These are phyloP conservation scores for Gastroboletus turbinatus DNA, from an alignment of 1,284 basidiomycete genomes.

Conservation along the genomic window DNA sequence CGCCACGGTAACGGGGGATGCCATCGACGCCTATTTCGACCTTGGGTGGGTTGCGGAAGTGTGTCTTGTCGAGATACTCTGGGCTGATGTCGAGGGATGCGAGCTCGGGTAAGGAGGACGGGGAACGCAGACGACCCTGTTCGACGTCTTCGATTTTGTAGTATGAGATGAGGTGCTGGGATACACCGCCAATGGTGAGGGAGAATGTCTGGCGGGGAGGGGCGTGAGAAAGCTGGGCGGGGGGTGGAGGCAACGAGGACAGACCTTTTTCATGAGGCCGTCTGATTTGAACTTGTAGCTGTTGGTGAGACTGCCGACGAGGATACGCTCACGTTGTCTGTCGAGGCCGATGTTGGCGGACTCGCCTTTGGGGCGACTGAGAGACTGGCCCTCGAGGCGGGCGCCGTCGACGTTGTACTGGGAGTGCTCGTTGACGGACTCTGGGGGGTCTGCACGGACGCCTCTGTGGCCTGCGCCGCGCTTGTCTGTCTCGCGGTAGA, in stretches of 20 bases:
- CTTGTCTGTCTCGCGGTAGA: slow-evolving; percentile 92
- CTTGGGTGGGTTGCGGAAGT: slow-evolving; percentile 88
- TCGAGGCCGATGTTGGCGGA: slow-evolving; percentile 49
- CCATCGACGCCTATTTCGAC: slow-evolving; percentile 85
- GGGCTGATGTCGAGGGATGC: slow-evolving; percentile 83
- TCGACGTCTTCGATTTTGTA: slow-evolving; percentile 93
- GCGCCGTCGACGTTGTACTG: slow-evolving; percentile 34
- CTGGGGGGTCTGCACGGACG: slow-evolving; percentile 41
- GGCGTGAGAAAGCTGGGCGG: slow-evolving; percentile 22
- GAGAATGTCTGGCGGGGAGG: slow-evolving; percentile 79
- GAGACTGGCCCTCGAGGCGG: slow-evolving; percentile 44
- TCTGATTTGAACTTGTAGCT: slow-evolving; percentile 88
- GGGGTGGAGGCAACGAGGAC: slow-evolving; percentile 23
- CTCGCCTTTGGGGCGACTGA: slow-evolving; percentile 66
- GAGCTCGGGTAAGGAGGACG: slow-evolving; percentile 88
- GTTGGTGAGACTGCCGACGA: slow-evolving; percentile 88
- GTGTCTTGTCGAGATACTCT: slow-evolving; percentile 87
- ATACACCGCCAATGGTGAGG: slow-evolving; percentile 78
- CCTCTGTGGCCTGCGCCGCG: slow-evolving; percentile 60
- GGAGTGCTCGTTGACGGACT: slow-evolving; percentile 34
- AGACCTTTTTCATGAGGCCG: slow-evolving; percentile 94
- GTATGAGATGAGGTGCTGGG: slow-evolving; percentile 95
- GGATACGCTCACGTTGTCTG: slow-evolving; percentile 71
- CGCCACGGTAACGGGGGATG: slow-evolving; percentile 75
- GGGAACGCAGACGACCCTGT: slow-evolving; percentile 81